These are phyloP conservation scores for Fusarium cyanostomum DNA, from an alignment of 2,329 filamentous ascomycete species.

Conservation along the genomic window DNA sequence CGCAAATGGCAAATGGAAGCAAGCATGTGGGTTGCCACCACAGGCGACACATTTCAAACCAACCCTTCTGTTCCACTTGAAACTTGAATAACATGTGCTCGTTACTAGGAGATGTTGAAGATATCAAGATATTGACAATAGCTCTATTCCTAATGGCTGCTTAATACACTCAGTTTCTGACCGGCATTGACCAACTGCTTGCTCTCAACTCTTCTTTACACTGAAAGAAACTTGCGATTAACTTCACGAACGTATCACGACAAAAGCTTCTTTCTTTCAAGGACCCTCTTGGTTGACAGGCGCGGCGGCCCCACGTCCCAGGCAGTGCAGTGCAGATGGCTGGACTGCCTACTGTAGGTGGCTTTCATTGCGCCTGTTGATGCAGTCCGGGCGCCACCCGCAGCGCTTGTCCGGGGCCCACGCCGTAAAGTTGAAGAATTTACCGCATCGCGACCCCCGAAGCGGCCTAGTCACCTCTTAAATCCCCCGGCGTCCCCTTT, in stretches of 20 bases:
- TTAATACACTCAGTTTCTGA: too few species aligned
- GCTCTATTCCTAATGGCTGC: not conserved
- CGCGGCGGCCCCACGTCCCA: slow-evolving; percentile 15
- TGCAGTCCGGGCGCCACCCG: slow-evolving; percentile 24
- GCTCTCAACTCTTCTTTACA: too few species aligned
- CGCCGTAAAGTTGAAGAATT: slow-evolving; percentile 35
- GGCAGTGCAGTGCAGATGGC: slow-evolving; percentile 11
- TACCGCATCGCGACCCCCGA: slow-evolving; percentile 37
- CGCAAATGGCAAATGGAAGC: slow-evolving; percentile 1
- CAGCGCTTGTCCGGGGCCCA: slow-evolving; percentile 35
- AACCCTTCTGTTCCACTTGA: not conserved
- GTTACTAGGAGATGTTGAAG: not conserved
- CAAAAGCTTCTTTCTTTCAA: not conserved
- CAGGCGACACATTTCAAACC: slow-evolving; percentile 2
- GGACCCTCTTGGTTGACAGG: slow-evolving; percentile 24
- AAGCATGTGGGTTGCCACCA: slow-evolving; percentile 15
- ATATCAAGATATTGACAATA: too few species aligned
- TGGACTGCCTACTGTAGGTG: slow-evolving; percentile 15
- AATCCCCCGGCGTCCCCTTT: slow-evolving; percentile 30
- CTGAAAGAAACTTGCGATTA: not conserved
- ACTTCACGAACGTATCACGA: not conserved
- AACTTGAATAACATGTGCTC: not conserved
- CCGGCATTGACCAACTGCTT: too few species aligned
- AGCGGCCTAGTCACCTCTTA: slow-evolving; percentile 30
- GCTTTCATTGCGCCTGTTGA: slow-evolving; percentile 26